Evolutionary conservation across 495 filamentous ascomycete genomes (phyloP), one percentile per base, ranked within the genome.

Genomic region (Xanthoparmelia taractica): DNA sequence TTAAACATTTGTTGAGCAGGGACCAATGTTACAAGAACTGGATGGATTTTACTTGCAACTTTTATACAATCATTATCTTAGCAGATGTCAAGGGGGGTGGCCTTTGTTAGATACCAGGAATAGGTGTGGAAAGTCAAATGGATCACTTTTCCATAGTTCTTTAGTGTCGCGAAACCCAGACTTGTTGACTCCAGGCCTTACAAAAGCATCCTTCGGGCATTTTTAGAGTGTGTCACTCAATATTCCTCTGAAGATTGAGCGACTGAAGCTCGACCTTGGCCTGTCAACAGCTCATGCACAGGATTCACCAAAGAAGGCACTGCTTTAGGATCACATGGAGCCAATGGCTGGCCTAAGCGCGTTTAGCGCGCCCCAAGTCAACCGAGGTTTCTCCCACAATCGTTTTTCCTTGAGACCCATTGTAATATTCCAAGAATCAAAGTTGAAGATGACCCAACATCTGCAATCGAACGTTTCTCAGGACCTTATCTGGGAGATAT

Each of bases 401-500:
- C 23, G 3, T 18, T 50, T 27, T 50, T 11, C 4, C 4, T 50
- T 50, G 47, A 50, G 27, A 54, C 33, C 17, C 5, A 29, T 15
- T 18, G 25, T 8, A 33, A 1, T 18, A 52, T 8, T 52, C 2
- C 6, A 10, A 13, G 25, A 31, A 25, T 27, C 13, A 33, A 27
- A 20, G 15, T 33, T 33, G 27, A 63, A 33, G 52, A 73, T 70
- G 69, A 73, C 72, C 58, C 60, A 72, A 66, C 65, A 73, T 65
- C 59, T 65, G 40, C 81, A 78, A 73, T 69, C 77, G 69, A 79
- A 88, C 80, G 80, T 95, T 73, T 94, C 90, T 72, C 78, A 85
- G 70, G 92, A 97, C 74, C 83, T 96, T 67, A 79, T 96, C 81
- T 97, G 91, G 91, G 86, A 91, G 81, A 77, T 92, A 76, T 83